A percentile compares a stretch with the other conserved stretches of the same genome.
Conservation (phyloP, 164 flowering plant species). For the Annona squamosa region DNA sequence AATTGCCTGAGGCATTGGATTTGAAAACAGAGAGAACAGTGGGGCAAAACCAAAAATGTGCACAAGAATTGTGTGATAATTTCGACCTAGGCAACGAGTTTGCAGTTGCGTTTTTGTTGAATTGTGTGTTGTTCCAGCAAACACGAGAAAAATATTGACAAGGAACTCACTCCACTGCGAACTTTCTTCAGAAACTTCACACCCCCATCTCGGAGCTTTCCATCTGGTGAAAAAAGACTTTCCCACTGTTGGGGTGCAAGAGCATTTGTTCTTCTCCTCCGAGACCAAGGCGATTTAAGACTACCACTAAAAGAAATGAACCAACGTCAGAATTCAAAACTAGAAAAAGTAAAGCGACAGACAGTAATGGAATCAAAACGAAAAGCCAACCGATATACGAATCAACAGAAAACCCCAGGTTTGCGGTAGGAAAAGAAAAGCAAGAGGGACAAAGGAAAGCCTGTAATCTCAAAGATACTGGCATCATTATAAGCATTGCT, state of each 20-base stretch:
- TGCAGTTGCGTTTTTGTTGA: not conserved
- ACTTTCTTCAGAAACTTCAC: constrained; percentile 82
- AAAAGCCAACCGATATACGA: not conserved
- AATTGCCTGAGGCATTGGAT: too few relatives aligned
- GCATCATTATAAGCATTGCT: not conserved
- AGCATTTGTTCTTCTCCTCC: constrained; percentile 72
- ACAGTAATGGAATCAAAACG: not conserved
- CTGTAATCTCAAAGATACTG: not conserved
- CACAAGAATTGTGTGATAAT: not conserved
- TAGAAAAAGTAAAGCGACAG: not conserved
- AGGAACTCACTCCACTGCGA: constrained; percentile 77
- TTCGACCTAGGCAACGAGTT: not conserved
- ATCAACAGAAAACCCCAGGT: not conserved
- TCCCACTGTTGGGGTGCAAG: constrained; percentile 77
- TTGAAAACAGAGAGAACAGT: too few relatives aligned
- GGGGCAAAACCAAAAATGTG: too few relatives aligned
- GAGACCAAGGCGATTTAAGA: constrained; percentile 96
- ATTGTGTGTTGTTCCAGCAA: not conserved
- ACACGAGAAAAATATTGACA: not conserved
- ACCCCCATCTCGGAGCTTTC: constrained; percentile 76
- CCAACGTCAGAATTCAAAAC: not conserved
- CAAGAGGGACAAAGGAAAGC: too few relatives aligned
- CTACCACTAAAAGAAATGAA: constrained; percentile 39
- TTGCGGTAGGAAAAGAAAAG: not conserved
- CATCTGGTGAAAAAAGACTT: constrained; percentile 64